Evolutionary conservation across 129 eudicot genomes (phyloP).

Genomic region (Calendula officinalis): DNA sequence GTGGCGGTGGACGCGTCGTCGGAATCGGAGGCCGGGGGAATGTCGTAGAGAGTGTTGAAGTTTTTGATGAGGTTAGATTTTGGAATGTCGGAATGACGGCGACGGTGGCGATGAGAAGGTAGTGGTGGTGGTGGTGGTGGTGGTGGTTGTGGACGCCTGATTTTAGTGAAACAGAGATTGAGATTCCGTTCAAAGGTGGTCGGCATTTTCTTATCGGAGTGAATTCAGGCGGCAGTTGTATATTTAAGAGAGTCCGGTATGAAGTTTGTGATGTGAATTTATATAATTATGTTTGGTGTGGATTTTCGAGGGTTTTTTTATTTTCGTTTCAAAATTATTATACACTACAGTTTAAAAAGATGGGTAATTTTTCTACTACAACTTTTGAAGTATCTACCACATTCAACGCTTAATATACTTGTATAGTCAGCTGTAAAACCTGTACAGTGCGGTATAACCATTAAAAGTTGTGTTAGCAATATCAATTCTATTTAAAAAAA

Average conservation of each 20-base stretch:
- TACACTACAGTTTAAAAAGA: too few species aligned
- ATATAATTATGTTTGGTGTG: too few species aligned
- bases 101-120: conserved; percentile 32
- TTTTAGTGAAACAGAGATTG: conserved; percentile 63
- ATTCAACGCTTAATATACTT: too few species aligned
- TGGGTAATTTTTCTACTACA: too few species aligned
- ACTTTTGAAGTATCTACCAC: too few species aligned
- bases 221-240: background rate
- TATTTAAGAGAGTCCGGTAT: background rate
- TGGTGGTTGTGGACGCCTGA: conserved; percentile 44
- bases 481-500: too few species aligned
- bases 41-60: conserved; percentile 81
- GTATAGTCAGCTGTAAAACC: too few species aligned
- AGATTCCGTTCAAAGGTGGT: conserved; percentile 50
- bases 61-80: conserved; percentile 43
- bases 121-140: conserved; percentile 33
- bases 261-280: conserved; percentile 1
- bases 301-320: too few species aligned
- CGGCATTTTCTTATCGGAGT: conserved; percentile 44
- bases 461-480: too few species aligned
- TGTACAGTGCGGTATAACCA: too few species aligned
- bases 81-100: conserved; percentile 26
- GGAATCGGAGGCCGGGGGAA: conserved; percentile 29
- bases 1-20: conserved; percentile 23
- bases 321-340: too few species aligned